Conservation (phyloP, 2,329 filamentous ascomycete genomes). For the Phoma herbarum region DNA sequence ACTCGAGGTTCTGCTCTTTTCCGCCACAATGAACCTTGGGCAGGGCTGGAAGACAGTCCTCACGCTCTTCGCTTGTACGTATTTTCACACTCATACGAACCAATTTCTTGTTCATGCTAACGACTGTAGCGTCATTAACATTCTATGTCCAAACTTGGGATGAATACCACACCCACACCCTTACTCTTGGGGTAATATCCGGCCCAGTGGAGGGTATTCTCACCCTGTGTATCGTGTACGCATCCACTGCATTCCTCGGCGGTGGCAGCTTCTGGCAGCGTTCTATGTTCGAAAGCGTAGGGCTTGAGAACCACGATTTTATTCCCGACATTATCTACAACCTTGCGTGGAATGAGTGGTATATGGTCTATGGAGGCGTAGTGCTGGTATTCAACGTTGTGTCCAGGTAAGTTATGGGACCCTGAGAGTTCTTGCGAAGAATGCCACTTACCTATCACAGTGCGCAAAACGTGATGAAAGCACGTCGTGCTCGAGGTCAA, state of each 20-base stretch:
- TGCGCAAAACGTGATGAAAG: conserved; percentile 83
- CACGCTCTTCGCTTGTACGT: conserved; percentile 78
- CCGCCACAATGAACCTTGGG: conserved; percentile 89
- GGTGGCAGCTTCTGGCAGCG: conserved; percentile 94
- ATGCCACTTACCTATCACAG: conserved; percentile 51
- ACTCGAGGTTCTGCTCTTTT: conserved; percentile 92
- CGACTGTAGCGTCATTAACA: conserved; percentile 76
- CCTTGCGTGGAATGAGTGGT: conserved; percentile 90
- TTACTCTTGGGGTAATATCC: conserved; percentile 90
- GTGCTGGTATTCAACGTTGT: conserved; percentile 87
- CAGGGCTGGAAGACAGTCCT: conserved; percentile 90
- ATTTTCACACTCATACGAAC: not conserved
- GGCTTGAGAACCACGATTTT: conserved; percentile 68
- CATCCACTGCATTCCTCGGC: conserved; percentile 82
- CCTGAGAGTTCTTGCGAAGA: not conserved
- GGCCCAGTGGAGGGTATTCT: conserved; percentile 95
- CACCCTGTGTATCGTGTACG: conserved; percentile 82
- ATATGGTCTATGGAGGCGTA: conserved; percentile 83
- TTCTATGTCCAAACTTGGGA: conserved; percentile 99
- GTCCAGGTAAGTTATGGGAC: conserved; percentile 61
- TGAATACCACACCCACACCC: conserved; percentile 96
- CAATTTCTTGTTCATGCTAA: not conserved
- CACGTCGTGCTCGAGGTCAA: conserved; percentile 77
- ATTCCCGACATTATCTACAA: conserved; percentile 78
- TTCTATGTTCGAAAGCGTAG: conserved; percentile 75